Evolutionary conservation across 2,329 filamentous ascomycete genomes (phyloP).

Genomic region (Trichoderma sp.): DNA sequence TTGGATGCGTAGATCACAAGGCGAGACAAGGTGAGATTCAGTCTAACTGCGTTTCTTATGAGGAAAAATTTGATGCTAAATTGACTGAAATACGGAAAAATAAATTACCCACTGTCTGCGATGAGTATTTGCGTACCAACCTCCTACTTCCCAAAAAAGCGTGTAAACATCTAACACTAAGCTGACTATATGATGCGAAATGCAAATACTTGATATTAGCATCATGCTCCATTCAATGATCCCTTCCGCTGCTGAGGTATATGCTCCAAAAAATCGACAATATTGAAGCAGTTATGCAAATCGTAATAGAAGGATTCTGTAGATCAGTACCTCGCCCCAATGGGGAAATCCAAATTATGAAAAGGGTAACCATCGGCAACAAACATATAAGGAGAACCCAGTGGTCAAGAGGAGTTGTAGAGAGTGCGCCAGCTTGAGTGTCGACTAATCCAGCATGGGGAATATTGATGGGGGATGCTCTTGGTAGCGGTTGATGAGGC

Average conservation of each 20-base stretch:
- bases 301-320: neutral
- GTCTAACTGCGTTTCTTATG: neutral
- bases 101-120: neutral
- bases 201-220: neutral
- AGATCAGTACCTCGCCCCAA: neutral
- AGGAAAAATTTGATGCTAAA: neutral
- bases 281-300: neutral
- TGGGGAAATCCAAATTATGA: neutral
- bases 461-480: neutral
- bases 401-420: neutral
- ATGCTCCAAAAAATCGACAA: neutral
- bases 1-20: neutral
- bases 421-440: neutral
- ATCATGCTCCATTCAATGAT: neutral
- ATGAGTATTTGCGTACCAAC: neutral
- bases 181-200: neutral
- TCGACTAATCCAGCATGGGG: neutral
- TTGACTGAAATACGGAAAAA: neutral
- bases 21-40: neutral
- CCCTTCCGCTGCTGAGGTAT: neutral
- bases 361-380: neutral
- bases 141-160: neutral
- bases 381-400: neutral
- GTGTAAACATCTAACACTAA: neutral
- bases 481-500: neutral